These are phyloP conservation scores for Waltiozyma sp. DNA, from an alignment of 1,139 yeast species.

Conservation along the genomic window DNA sequence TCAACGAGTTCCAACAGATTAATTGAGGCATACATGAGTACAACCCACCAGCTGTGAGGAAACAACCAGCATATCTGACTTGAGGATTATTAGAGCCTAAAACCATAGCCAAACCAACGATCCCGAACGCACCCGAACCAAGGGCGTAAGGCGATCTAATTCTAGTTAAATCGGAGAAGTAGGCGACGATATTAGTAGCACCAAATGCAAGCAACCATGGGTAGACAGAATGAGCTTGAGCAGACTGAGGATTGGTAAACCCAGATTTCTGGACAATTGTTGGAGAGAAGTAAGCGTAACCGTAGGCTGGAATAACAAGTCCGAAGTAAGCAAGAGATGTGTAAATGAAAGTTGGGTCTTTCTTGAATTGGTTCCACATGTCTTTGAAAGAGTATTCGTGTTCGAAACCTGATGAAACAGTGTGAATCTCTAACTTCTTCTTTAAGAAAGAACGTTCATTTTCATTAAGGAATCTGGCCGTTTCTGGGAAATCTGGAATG, in stretches of 20 bases:
- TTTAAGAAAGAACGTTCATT: conserved; percentile 30
- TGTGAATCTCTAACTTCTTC: conserved; percentile 32
- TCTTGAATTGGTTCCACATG: conserved; percentile 28
- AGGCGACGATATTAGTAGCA: conserved; percentile 28
- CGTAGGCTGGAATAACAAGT: conserved; percentile 35
- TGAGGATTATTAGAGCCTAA: conserved; percentile 27
- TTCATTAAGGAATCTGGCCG: conserved; percentile 32
- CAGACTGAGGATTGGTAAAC: conserved; percentile 27
- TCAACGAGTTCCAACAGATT: conserved; percentile 59
- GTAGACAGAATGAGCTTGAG: conserved; percentile 41
- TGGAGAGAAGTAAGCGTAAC: conserved; percentile 39
- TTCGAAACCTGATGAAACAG: conserved; percentile 29
- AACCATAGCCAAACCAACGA: conserved; percentile 32
- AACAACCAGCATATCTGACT: conserved; percentile 60
- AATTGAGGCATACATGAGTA: conserved; percentile 67
- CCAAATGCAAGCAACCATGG: conserved; percentile 36
- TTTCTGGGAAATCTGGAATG: conserved; percentile 70
- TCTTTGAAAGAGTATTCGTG: conserved; percentile 21
- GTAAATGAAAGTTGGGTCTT: conserved; percentile 45
- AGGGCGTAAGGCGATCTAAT: conserved; percentile 27
- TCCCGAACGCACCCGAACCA: conserved; percentile 25
- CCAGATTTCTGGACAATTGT: conserved; percentile 36
- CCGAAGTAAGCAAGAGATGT: conserved; percentile 39
- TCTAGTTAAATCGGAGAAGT: conserved; percentile 28
- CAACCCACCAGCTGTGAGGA: conserved; percentile 53